Evolutionary conservation across 306 rosid species (phyloP), one percentile per base, ranked within the genome.

Genomic region (Dryas octopetala): DNA sequence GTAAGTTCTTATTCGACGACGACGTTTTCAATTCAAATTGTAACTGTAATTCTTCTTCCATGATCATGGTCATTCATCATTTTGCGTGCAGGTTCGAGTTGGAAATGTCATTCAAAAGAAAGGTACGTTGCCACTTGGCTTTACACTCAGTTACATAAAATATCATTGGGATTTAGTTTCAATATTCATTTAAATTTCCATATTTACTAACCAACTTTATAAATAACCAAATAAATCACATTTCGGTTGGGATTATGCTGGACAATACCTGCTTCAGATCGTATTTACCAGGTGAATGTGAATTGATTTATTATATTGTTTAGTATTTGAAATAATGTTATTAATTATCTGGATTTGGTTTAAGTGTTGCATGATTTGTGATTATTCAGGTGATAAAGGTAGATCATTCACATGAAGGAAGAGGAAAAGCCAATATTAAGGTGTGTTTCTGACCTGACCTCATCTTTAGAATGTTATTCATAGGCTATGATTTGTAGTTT

Each of bases 401-500:
- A 1, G 98, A 95, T 0, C 98, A 90, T 75, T 86, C 97, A 74
- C 97, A 91, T 59, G 98, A 95, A 90, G 98, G 98, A 82, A 86
- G 98, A 84, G 98, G 98, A 70, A 95, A 95, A 85, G 98, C 98
- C 74, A 88, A 90, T 2, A 85, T 91, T 59, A 95, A 95, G 97
- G 97, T 94, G 78, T 76, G 71, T 26, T 71, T 86, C 68, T 66
- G 41, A 71, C 40, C 45, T 74, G 65, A 7, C 57, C 1, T 17
- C n/a, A 1, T 4, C 9, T 2, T 62, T n/a, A 14, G 51, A 9
- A 3, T 28, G 3, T n/a, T 41, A 8, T 9, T 26, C 23, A 38
- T 1, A 14, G 5, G 15, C 41, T 32, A 40, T 32, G 10, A 4
- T 11, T 51, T 50, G 46, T 40, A 10, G 11, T 51, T 67, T 66